Evolutionary conservation across 495 filamentous ascomycete species (phyloP).

Genomic region (Hyaloscypha bicolor): DNA sequence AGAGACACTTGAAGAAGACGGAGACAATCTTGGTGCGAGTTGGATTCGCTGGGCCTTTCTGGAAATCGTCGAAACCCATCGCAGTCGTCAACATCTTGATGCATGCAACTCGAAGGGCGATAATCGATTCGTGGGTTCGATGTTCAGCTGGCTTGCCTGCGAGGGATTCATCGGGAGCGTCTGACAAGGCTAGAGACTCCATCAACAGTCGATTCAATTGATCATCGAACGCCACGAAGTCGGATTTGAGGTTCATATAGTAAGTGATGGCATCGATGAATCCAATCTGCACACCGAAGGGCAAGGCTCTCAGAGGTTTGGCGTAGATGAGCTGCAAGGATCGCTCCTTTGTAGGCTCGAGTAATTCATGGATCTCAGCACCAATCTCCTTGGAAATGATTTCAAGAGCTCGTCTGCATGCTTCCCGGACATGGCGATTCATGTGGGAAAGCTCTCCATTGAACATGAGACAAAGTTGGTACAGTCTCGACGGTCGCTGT

Average conservation of each 20-base stretch:
- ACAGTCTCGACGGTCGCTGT: slow-evolving; percentile 53
- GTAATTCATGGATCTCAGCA: slow-evolving; percentile 79
- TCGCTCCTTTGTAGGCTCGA: slow-evolving; percentile 84
- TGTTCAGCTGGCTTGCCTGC: slow-evolving; percentile 85
- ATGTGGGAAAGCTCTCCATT: slow-evolving; percentile 88
- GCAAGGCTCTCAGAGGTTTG: slow-evolving; percentile 90
- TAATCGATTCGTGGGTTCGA: slow-evolving; percentile 85
- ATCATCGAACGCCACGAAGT: slow-evolving; percentile 89
- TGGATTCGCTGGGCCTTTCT: slow-evolving; percentile 65
- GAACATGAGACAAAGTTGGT: slow-evolving; percentile 77
- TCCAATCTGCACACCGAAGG: slow-evolving; percentile 91
- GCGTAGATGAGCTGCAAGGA: slow-evolving; percentile 86
- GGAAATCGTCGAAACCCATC: slow-evolving; percentile 88
- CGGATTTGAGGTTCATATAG: slow-evolving; percentile 80
- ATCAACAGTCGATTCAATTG: slow-evolving; percentile 84
- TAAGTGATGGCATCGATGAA: slow-evolving; percentile 97
- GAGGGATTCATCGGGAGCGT: slow-evolving; percentile 88
- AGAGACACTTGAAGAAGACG: slow-evolving; percentile 96
- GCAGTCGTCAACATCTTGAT: slow-evolving; percentile 91
- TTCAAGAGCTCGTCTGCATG: slow-evolving; percentile 77
- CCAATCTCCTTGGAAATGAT: slow-evolving; percentile 75
- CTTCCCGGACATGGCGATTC: slow-evolving; percentile 89
- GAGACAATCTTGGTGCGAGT: slow-evolving; percentile 85
- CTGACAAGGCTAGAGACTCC: slow-evolving; percentile 89
- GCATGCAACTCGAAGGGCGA: slow-evolving; percentile 90